Percentiles rank a stretch among this genome's conserved stretches.
Conservation (phyloP, 441 rosid genomes). For the Omphalea diandra region DNA sequence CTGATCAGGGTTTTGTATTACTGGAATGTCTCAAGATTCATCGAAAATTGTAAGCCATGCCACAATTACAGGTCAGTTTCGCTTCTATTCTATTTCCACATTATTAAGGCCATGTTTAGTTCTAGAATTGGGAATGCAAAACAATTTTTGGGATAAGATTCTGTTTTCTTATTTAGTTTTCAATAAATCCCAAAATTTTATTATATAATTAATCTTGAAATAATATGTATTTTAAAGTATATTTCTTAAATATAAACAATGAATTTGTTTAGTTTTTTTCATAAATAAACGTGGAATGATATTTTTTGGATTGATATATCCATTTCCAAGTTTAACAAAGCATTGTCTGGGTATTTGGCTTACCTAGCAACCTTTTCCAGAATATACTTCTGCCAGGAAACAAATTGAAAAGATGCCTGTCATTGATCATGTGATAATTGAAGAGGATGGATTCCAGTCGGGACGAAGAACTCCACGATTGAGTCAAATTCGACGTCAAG, state of each 20-base stretch:
- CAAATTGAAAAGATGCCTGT: not conserved
- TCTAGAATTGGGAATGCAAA: no score
- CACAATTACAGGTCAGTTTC: not conserved
- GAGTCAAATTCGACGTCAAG: conserved; percentile 18
- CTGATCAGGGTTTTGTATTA: not conserved
- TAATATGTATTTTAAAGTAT: no score
- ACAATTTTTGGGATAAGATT: no score
- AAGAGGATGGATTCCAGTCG: not conserved
- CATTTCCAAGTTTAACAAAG: no score
- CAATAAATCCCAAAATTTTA: no score
- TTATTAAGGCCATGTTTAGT: no score
- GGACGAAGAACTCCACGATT: conserved; percentile 11
- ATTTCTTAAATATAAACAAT: no score
- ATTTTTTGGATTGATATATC: no score
- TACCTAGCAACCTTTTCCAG: conserved; percentile 3
- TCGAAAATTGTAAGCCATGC: not conserved
- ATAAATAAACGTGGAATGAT: no score
- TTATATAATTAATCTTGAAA: no score
- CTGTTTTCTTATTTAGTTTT: no score
- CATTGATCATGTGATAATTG: not conserved
- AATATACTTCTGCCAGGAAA: not conserved
- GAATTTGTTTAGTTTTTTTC: no score
- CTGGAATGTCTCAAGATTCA: conserved; percentile 2
- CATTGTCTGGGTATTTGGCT: not conserved
- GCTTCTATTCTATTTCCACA: not conserved